Evolutionary conservation across 495 filamentous ascomycete species (phyloP), one percentile per base, ranked within the genome.

Genomic region (Penicillium angulare): DNA sequence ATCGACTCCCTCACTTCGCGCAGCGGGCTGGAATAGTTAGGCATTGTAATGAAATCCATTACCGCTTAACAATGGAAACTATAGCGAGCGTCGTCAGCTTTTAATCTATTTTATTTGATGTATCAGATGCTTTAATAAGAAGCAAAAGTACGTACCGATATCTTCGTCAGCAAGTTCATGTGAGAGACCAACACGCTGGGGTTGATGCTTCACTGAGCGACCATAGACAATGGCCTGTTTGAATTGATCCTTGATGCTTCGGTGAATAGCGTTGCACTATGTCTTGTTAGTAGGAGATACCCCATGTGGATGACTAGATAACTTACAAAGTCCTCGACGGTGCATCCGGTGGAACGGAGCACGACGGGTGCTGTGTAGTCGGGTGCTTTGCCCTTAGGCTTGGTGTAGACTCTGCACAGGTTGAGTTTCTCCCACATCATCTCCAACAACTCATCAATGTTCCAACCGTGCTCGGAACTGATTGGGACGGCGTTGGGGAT

Each of bases 381-480:
- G 32, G 93, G 93, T 65, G 88, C 76, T 73, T 86, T 90, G 49
- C 92, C 92, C 75, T 97, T 97, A 55, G 93, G 93, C 74, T 98
- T 98, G 46, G 93, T 98, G 79, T 98, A 98, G 45, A 98, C 86
- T 60, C 93, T 80, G 53, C 88, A 83, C 49, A 98, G 78, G 61
- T 86, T 88, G 60, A 97, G 80, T 75, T 95, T 95, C 52, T 96
- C 90, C 93, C 93, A 98, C 92, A 97, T 97, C 72, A 85, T 82
- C 72, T 97, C 93, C 76, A 98, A 73, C 52, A 98, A 75, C 75
- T 98, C 93, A 66, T 98, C 93, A 24, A 98, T 76, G 67, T 98
- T 98, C 93, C 93, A 98, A 31, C 92, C 95, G 71, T 97, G 91
- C 69, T 97, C 93, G 42, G 92, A 91, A 66, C 90, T 96, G 71